Percentiles rank a stretch among this genome's conserved stretches.
These are phyloP conservation scores for Backusella morwellensis DNA, from an alignment of 192 early-diverging fungal genomes.

Conservation along the genomic window DNA sequence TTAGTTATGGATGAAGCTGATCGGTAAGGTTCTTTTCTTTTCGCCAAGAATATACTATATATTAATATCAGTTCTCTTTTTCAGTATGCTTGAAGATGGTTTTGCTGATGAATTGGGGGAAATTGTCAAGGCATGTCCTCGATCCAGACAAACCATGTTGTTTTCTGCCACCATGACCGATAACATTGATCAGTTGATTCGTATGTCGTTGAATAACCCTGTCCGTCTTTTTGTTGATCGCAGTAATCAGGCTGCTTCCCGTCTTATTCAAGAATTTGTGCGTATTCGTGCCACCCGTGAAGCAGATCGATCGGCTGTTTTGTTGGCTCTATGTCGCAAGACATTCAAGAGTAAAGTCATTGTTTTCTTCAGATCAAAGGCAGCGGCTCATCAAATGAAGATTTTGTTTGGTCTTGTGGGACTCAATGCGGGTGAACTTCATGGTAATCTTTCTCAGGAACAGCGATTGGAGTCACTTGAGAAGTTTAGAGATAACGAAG, in stretches of 20 bases:
- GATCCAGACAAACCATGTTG: slow-evolving; percentile 93
- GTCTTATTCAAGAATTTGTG: slow-evolving; percentile 94
- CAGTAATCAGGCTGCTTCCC: slow-evolving; percentile 69
- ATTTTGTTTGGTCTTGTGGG: slow-evolving; percentile 92
- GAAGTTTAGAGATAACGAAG: slow-evolving; percentile 80
- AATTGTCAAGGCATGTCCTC: slow-evolving; percentile 87
- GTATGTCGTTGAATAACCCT: slow-evolving; percentile 87
- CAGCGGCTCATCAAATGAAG: slow-evolving; percentile 97
- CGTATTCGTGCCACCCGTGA: slow-evolving; percentile 86
- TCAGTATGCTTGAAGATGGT: slow-evolving; percentile 94
- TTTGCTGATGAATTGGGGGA: slow-evolving; percentile 95
- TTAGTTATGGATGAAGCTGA: slow-evolving; percentile 99
- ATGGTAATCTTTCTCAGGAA: slow-evolving; percentile 93
- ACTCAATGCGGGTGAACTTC: slow-evolving; percentile 85
- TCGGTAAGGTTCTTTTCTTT: slow-evolving; percentile 43
- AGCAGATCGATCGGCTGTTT: slow-evolving; percentile 80
- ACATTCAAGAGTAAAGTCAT: slow-evolving; percentile 81
- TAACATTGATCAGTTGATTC: slow-evolving; percentile 93
- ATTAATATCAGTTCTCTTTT: not conserved
- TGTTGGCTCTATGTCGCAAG: slow-evolving; percentile 80
- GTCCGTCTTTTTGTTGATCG: slow-evolving; percentile 89
- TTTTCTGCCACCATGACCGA: slow-evolving; percentile 99
- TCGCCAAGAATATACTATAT: not conserved
- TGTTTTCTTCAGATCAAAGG: slow-evolving; percentile 94
- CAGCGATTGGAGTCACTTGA: slow-evolving; percentile 90